Base-by-base conservation (phyloP, 2,329 filamentous ascomycete species). In the Colletotrichum sp. region DNA sequence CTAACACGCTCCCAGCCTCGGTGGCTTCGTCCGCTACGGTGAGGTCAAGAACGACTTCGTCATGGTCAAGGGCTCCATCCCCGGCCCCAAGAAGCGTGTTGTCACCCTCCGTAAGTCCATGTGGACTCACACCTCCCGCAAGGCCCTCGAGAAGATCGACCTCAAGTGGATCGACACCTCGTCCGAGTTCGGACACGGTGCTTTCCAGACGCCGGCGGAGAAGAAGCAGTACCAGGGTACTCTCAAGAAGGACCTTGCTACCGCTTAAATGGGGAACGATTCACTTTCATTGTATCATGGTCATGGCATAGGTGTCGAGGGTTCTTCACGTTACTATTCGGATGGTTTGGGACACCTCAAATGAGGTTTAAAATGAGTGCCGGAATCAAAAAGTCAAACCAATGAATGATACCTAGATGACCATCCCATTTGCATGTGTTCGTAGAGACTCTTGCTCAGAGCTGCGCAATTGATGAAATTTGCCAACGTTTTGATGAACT, bases 121-220 rank as follows among this genome's bases (percentile, higher is more conserved):
- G 92, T 98, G 97, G 92, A 91, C 90, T 77, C 97, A 99, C 92
- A 98, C 96, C 82, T 98, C 94, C 84, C 92, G 97, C 86, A 95
- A 93, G 87, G 95, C 97, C 71, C 91, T 98, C 84, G 97, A 99
- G 94, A 98, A 99, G 95, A 94, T 98, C 87, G 95, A 96, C 85
- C 94, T 99, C 90, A 99, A 99, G 90, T 99, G 97, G 97, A 99
- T 99, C 94, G 97, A 99, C 85, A 99, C 97, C 82, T 98, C 96
- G 77, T 98, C 96, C 90, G 98, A 99, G 92, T 99, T 99, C 88
- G 97, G 97, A 88, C 97, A 99, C 91, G 97, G 97, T 93, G 96
- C 95, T 84, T 99, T 98, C 95, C 97, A 99, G 92, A 99, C 97
- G 78, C 90, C 93, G 80, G 94, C 94, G 84, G 97, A 99, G 94